phyloP scores from a whole-genome alignment of 1,284 basidiomycete species.

The Moniliella sp. region DNA sequence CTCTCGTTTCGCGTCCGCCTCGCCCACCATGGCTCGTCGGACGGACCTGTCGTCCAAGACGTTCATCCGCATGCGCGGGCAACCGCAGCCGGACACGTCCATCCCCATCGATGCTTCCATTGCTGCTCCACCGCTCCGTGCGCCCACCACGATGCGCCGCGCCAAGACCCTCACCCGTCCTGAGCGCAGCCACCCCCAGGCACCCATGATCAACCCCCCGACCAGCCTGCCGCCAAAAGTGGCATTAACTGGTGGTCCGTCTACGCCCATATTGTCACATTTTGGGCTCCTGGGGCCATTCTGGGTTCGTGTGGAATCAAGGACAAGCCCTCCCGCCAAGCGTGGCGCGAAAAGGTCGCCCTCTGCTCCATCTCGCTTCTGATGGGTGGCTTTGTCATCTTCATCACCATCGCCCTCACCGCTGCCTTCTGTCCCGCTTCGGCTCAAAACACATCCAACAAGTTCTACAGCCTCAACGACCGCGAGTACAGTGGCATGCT shows the following conservation, averaged over 20 bases:
- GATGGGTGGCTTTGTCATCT: conserved; percentile 62
- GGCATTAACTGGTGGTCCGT: conserved; percentile 13
- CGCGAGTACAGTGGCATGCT: conserved; percentile 34
- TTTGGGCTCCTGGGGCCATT: conserved; percentile 22
- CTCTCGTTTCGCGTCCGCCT: no score
- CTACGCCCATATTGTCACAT: conserved; percentile 16
- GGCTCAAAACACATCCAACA: conserved; percentile 10
- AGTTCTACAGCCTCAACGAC: conserved; percentile 9
- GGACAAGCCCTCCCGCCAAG: conserved; percentile 18
- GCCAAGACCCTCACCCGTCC: conserved; percentile 50
- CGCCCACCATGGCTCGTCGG: conserved; percentile 1
- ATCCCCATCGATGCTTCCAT: conserved; percentile 21
- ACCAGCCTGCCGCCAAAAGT: conserved; percentile 5
- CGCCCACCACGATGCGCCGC: conserved; percentile 24
- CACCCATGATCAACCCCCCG: conserved; percentile 50
- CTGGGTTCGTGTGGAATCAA: conserved; percentile 34
- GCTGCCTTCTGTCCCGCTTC: conserved; percentile 61
- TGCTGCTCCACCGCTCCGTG: conserved; percentile 27
- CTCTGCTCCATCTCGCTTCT: conserved; percentile 18
- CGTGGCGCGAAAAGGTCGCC: conserved; percentile 31
- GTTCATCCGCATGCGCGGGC: conserved; percentile 21
- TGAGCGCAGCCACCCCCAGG: conserved; percentile 42
- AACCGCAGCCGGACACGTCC: conserved; percentile 11
- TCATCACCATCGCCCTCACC: conserved; percentile 82
- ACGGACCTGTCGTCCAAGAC: conserved; percentile 7